Percentiles rank a stretch among this genome's conserved stretches.
These are phyloP conservation scores for Chaetomium fimeti DNA, from an alignment of 495 filamentous ascomycete species.

Conservation along the genomic window DNA sequence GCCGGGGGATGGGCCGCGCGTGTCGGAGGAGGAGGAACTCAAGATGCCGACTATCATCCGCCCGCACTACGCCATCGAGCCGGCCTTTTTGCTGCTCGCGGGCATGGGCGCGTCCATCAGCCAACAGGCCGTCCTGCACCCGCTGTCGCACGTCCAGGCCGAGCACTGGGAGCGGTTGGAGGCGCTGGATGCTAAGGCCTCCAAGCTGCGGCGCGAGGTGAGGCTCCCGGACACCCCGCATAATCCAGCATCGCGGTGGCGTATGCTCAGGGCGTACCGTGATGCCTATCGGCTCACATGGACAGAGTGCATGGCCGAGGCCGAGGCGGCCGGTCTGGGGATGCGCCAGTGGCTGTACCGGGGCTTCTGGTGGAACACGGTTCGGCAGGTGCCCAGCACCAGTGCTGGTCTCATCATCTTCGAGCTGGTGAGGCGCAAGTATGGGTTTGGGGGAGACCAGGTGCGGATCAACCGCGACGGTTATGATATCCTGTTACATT, in stretches of 20 bases:
- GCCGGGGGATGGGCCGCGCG: slow-evolving; percentile 17
- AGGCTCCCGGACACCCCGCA: not conserved
- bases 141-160: slow-evolving; percentile 69
- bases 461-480: slow-evolving; percentile 59
- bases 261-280: slow-evolving; percentile 67
- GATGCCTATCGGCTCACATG: slow-evolving; percentile 75
- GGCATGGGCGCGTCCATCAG: slow-evolving; percentile 72
- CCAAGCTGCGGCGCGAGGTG: slow-evolving; percentile 43
- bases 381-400: slow-evolving; percentile 83
- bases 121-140: slow-evolving; percentile 79
- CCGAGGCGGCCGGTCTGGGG: slow-evolving; percentile 56
- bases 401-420: slow-evolving; percentile 88
- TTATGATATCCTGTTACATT: slow-evolving; percentile 68
- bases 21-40: slow-evolving; percentile 10
- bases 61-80: slow-evolving; percentile 84
- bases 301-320: slow-evolving; percentile 63
- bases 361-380: slow-evolving; percentile 70
- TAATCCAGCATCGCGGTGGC: slow-evolving; percentile 38
- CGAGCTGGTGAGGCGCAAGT: slow-evolving; percentile 79
- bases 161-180: slow-evolving; percentile 78
- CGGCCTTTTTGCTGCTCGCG: slow-evolving; percentile 73
- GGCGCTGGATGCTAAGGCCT: slow-evolving; percentile 63
- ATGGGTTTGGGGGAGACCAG: slow-evolving; percentile 65
- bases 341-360: slow-evolving; percentile 72
- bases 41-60: slow-evolving; percentile 58